Conservation (phyloP, 2,329 filamentous ascomycete species). For the Epichloe bromicola region DNA sequence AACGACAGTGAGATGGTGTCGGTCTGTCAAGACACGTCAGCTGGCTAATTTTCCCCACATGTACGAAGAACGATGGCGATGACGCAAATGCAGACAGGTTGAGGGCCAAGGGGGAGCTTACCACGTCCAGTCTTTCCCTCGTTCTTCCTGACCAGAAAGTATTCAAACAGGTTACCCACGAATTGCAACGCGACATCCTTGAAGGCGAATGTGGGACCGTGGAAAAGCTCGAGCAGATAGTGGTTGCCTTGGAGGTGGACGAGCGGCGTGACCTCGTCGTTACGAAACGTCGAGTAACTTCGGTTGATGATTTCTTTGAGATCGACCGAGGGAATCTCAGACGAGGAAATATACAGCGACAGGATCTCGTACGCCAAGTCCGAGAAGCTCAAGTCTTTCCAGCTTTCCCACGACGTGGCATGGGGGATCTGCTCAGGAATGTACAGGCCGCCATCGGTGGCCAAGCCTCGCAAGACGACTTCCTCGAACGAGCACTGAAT, state of each 20-base stretch:
- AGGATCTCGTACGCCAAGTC: slow-evolving; percentile 78
- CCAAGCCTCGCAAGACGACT: slow-evolving; percentile 79
- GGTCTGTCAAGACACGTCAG: slow-evolving; percentile 30
- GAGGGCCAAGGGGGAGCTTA: slow-evolving; percentile 13
- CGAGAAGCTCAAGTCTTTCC: slow-evolving; percentile 66
- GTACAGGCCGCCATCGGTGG: slow-evolving; percentile 76
- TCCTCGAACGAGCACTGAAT: slow-evolving; percentile 74
- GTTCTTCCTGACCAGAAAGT: slow-evolving; percentile 67
- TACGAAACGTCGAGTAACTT: slow-evolving; percentile 83
- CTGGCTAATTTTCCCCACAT: neutral
- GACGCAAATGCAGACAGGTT: neutral
- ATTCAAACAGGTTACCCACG: slow-evolving; percentile 90
- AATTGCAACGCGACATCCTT: slow-evolving; percentile 96
- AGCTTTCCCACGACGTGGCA: slow-evolving; percentile 29
- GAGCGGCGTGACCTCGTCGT: slow-evolving; percentile 63
- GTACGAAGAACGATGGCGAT: no score
- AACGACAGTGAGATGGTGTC: slow-evolving; percentile 74
- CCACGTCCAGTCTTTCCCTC: slow-evolving; percentile 48
- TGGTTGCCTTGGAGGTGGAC: slow-evolving; percentile 64
- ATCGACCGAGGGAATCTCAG: slow-evolving; percentile 70
- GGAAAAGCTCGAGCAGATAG: slow-evolving; percentile 86
- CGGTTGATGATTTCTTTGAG: slow-evolving; percentile 71
- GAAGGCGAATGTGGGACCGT: slow-evolving; percentile 90
- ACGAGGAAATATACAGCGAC: slow-evolving; percentile 71
- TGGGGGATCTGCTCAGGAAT: slow-evolving; percentile 65